Evolutionary conservation across 139 green algal species (phyloP).

Genomic region (Edaphochlamys debaryana): DNA sequence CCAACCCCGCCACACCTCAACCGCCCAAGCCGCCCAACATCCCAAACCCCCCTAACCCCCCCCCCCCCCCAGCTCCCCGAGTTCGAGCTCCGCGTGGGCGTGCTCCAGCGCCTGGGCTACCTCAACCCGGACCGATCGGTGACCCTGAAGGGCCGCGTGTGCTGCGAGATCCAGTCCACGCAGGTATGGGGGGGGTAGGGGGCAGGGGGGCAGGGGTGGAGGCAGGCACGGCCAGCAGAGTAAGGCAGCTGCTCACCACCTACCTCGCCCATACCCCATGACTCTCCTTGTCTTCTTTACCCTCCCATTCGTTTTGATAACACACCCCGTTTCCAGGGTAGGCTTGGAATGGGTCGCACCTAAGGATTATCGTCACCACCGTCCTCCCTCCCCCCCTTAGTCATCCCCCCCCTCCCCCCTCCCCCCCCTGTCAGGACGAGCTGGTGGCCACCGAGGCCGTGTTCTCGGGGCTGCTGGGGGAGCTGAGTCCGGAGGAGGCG

Average conservation of each 20-base stretch:
- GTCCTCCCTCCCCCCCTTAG: background rate
- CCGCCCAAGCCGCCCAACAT: too few relatives aligned
- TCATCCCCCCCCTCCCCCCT: background rate
- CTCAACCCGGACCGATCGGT: conserved; percentile 76
- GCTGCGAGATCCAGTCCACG: conserved; percentile 93
- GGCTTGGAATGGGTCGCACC: too few relatives aligned
- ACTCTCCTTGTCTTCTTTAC: too few relatives aligned
- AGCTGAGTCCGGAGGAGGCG: conserved; percentile 86
- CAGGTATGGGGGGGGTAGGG: conserved; percentile 45
- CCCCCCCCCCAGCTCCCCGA: conserved; percentile 77
- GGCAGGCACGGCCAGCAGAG: too few relatives aligned
- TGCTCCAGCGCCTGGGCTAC: conserved; percentile 88
- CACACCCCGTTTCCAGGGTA: too few relatives aligned
- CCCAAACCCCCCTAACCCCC: too few relatives aligned
- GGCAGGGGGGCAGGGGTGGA: background rate
- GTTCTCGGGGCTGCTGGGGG: conserved; percentile 84
- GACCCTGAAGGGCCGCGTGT: conserved; percentile 87
- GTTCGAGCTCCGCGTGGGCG: conserved; percentile 80
- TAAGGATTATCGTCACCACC: background rate
- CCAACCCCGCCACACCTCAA: too few relatives aligned
- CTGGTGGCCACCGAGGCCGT: conserved; percentile 93
- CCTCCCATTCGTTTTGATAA: too few relatives aligned
- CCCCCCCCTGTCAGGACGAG: conserved; percentile 75
- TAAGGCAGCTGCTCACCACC: too few relatives aligned
- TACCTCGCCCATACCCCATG: too few relatives aligned